Evolutionary conservation across 306 rosid species (phyloP).

Genomic region (Medicago lupulina): DNA sequence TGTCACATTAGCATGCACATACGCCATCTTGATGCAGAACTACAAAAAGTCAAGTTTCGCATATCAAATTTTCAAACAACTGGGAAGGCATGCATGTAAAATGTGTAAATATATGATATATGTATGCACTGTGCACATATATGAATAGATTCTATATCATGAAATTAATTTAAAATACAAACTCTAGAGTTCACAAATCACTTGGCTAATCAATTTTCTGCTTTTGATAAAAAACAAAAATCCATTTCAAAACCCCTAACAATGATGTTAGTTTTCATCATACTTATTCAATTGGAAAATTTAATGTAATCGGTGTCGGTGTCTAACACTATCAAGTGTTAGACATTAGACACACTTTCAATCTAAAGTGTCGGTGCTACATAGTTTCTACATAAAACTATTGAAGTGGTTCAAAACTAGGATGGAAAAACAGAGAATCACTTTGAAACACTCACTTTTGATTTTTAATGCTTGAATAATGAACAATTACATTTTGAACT

Average conservation of each 20-base stretch:
- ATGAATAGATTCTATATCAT: slow-evolving; percentile 19
- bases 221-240: not conserved
- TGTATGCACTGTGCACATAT: not conserved
- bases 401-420: too few species aligned
- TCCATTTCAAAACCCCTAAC: not conserved
- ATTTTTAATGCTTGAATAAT: too few species aligned
- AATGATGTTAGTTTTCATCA: slow-evolving; percentile 18
- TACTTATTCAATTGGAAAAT: not conserved
- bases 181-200: not conserved
- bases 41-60: slow-evolving; percentile 34
- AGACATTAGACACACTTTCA: not conserved
- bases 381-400: too few species aligned
- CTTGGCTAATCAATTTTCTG: slow-evolving; percentile 14
- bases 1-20: slow-evolving; percentile 69
- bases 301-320: too few species aligned
- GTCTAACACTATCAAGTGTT: too few species aligned
- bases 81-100: slow-evolving; percentile 2
- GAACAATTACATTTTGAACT: too few species aligned
- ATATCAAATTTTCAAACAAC: slow-evolving; percentile 27
- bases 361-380: too few species aligned
- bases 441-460: too few species aligned
- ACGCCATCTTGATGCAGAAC: slow-evolving; percentile 66
- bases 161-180: not conserved
- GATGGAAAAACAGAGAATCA: too few species aligned
- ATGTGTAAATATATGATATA: not conserved